Conservation (phyloP, 192 early-diverging fungal genomes). For the Linnemannia zychae region DNA sequence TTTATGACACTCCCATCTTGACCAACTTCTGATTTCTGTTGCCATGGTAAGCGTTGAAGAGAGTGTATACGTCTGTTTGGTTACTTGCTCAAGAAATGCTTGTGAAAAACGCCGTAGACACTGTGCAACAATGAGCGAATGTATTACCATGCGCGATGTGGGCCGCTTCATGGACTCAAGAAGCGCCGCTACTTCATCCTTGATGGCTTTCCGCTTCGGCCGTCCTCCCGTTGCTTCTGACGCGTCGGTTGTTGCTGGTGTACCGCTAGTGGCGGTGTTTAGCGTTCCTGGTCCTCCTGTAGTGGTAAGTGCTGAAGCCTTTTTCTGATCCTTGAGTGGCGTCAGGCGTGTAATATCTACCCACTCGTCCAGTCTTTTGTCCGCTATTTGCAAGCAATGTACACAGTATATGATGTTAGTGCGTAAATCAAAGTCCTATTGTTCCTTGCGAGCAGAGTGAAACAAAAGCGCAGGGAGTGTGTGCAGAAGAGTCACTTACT, state of each 20-base stretch:
- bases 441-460: not conserved
- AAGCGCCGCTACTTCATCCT: conserved; percentile 31
- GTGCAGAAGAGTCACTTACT: conserved; percentile 40
- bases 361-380: conserved; percentile 56
- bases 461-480: not conserved
- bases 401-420: not conserved
- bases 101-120: not conserved
- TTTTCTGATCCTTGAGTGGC: not conserved
- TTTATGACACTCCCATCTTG: conserved; percentile 3
- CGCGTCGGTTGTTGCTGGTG: not conserved
- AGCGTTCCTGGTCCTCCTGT: not conserved
- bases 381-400: conserved; percentile 15
- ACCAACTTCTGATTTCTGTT: conserved; percentile 11
- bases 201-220: conserved; percentile 35
- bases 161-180: conserved; percentile 20
- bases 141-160: conserved; percentile 18
- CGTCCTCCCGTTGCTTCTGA: not conserved
- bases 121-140: not conserved
- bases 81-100: no score
- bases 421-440: not conserved
- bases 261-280: not conserved
- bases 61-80: not conserved
- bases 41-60: not conserved
- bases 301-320: not conserved
- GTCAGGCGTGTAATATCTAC: conserved; percentile 33